Percentiles rank a stretch among this genome's conserved stretches.
Conservation (phyloP, 2,329 filamentous ascomycete genomes). For the Neofusicoccum laricinum region DNA sequence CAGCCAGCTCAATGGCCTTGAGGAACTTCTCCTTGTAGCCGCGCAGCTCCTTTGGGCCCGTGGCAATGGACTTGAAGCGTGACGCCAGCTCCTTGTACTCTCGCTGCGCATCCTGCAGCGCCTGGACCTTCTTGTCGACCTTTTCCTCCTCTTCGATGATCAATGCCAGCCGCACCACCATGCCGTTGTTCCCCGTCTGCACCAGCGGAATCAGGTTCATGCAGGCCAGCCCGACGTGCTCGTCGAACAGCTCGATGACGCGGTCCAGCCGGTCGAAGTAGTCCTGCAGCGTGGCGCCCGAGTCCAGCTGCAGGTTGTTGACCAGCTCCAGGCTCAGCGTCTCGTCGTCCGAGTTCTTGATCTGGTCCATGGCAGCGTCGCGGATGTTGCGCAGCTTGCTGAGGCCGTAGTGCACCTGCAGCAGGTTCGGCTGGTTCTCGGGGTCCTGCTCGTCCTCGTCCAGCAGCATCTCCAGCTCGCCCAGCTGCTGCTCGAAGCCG, state of each 20-base stretch:
- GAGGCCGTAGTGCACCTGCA: slow-evolving; percentile 87
- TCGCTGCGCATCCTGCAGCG: slow-evolving; percentile 88
- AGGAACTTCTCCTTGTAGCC: slow-evolving; percentile 98
- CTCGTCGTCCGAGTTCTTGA: slow-evolving; percentile 76
- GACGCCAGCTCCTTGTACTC: slow-evolving; percentile 94
- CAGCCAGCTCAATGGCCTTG: slow-evolving; percentile 70
- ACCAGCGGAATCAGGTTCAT: slow-evolving; percentile 87
- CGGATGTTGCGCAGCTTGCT: slow-evolving; percentile 89
- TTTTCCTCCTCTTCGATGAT: slow-evolving; percentile 96
- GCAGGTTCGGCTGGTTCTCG: slow-evolving; percentile 87
- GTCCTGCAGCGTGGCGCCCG: slow-evolving; percentile 74
- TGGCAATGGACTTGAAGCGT: slow-evolving; percentile 91
- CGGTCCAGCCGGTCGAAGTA: slow-evolving; percentile 86
- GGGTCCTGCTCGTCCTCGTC: slow-evolving; percentile 78
- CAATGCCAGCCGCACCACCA: slow-evolving; percentile 87
- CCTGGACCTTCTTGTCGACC: slow-evolving; percentile 87
- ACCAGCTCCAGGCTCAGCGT: slow-evolving; percentile 82
- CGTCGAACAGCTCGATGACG: slow-evolving; percentile 91
- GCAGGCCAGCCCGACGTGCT: slow-evolving; percentile 84
- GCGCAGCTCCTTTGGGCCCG: slow-evolving; percentile 84
- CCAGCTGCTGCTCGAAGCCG: slow-evolving; percentile 76
- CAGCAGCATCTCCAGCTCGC: slow-evolving; percentile 73
- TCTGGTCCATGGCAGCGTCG: slow-evolving; percentile 96
- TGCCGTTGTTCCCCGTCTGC: slow-evolving; percentile 77
- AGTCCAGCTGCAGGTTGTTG: slow-evolving; percentile 62